A percentile compares a stretch with the other conserved stretches of the same genome.
phyloP scores from a whole-genome alignment of 352 stramenopile species.

The Globisporangium sylvaticum region DNA sequence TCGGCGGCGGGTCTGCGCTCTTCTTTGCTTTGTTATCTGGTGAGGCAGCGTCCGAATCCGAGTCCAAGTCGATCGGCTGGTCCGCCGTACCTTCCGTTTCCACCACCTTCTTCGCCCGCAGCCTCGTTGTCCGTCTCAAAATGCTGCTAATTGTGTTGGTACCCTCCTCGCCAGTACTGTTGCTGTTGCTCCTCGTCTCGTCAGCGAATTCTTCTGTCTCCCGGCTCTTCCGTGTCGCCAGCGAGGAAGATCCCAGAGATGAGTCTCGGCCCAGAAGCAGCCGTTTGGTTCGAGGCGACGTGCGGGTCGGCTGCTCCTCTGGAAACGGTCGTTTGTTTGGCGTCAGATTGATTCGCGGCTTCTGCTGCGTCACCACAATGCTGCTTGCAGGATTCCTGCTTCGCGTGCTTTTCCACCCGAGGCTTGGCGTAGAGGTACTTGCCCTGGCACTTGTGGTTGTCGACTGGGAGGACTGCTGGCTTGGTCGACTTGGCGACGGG shows the following conservation, averaged over 20 bases:
- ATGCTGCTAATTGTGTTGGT: constrained; percentile 8
- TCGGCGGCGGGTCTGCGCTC: neutral
- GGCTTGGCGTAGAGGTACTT: neutral
- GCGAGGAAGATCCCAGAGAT: neutral
- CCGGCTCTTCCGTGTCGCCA: neutral
- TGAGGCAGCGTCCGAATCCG: constrained; percentile 36
- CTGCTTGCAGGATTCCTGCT: neutral
- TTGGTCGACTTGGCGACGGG: neutral
- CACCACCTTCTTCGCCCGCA: neutral
- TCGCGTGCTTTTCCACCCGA: constrained; percentile 6
- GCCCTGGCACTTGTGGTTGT: neutral
- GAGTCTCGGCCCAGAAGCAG: neutral
- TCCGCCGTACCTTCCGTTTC: constrained; percentile 23
- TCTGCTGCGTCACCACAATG: neutral
- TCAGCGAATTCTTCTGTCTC: neutral
- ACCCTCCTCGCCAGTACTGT: neutral
- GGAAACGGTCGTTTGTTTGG: neutral
- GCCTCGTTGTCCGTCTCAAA: constrained; percentile 1
- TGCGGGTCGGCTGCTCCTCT: constrained; percentile 7
- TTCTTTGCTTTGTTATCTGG: constrained; percentile 10
- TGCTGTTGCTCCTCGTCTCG: neutral
- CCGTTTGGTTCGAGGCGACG: constrained; percentile 5
- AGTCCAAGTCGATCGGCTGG: constrained; percentile 48
- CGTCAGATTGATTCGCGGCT: constrained; percentile 6
- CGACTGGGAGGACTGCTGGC: neutral